Evolutionary conservation across 2,329 filamentous ascomycete genomes (phyloP), one percentile per base, ranked within the genome.

Genomic region (Diaporthe sp.): DNA sequence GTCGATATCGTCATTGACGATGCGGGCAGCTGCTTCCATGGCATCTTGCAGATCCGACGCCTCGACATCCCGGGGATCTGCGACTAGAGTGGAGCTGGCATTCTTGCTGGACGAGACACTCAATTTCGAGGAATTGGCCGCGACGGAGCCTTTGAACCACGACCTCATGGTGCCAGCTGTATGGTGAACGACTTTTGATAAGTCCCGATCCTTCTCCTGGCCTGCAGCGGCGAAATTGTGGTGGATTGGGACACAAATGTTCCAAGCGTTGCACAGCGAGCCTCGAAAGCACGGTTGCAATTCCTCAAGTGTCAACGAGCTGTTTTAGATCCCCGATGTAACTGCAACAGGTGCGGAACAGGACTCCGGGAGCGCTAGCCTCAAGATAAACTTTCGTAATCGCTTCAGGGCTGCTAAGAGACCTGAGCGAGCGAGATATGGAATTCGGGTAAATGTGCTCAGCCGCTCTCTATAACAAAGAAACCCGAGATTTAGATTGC

Each of bases 1-100:
- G 49, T 95, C 94, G 76, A 98, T 93, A 85, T 98, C 95, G 85
- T 98, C 95, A 82, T 97, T 93, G 88, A 98, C 93, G 79, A 98
- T 94, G 75, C 94, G 86, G 12, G 90, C 88, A 6, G 93, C 91
- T 53, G 94, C 93, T 83, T 81, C 83, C 86, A 93, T 89, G 78
- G 91, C 92, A 79, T 90, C 88, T 78, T 88, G 85, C 78, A 94
- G 88, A 80, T 92, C 86, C 57, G 85, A 84, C 77, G 88, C 85
- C 80, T 91, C 89, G 17, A 83, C 81, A 47, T 84, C 82, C 5
- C 73, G 75, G 7, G 78, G 55, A 49, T 77, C 75, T 34, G 75
- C 72, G 28, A 70, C 68, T 12, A 71, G 75, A 34, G 49, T 77
- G 74, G 75, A 73, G 72, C 74, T 76, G 51, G 65, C 70, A 57